Percentiles rank a stretch among this genome's conserved stretches.
phyloP scores from a whole-genome alignment of 768 basidiomycete genomes.

The Exsudoporus frostii region DNA sequence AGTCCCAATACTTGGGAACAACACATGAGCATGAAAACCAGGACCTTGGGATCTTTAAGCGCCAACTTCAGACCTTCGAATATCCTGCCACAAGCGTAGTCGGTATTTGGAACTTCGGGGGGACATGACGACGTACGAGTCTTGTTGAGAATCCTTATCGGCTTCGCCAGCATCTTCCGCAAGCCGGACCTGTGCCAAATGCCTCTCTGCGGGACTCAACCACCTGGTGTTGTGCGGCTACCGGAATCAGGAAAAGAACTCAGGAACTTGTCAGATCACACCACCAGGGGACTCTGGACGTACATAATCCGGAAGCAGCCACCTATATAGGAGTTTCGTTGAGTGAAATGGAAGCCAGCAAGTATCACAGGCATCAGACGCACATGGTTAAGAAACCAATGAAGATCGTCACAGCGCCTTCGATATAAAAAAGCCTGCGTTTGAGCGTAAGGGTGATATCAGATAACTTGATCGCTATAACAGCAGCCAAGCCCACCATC shows the following conservation, averaged over 20 bases:
- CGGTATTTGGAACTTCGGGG: not conserved
- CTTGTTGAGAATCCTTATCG: conserved; percentile 53
- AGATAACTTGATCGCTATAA: not conserved
- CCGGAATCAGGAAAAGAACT: not conserved
- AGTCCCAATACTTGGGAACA: conserved; percentile 53
- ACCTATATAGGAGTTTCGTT: conserved; percentile 37
- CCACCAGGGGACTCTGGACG: conserved; percentile 12
- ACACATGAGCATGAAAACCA: conserved; percentile 51
- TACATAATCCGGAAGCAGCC: conserved; percentile 60
- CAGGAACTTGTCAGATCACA: not conserved
- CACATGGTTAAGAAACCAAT: conserved; percentile 57
- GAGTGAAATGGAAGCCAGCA: not conserved
- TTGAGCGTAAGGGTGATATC: not conserved
- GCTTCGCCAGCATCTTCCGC: conserved; percentile 69
- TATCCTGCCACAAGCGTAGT: conserved; percentile 9
- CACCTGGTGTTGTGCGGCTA: conserved; percentile 64
- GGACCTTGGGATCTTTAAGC: conserved; percentile 52
- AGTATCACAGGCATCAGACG: not conserved
- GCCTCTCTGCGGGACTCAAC: conserved; percentile 47
- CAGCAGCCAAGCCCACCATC: conserved; percentile 44
- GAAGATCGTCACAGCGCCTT: conserved; percentile 61
- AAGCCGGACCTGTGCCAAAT: conserved; percentile 62
- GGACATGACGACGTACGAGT: conserved; percentile 44
- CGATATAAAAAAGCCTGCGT: conserved; percentile 67
- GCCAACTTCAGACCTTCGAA: conserved; percentile 43